Evolutionary conservation across 2,329 filamentous ascomycete genomes (phyloP), one percentile per base, ranked within the genome.

Genomic region (Arthrobotrys musiformis): DNA sequence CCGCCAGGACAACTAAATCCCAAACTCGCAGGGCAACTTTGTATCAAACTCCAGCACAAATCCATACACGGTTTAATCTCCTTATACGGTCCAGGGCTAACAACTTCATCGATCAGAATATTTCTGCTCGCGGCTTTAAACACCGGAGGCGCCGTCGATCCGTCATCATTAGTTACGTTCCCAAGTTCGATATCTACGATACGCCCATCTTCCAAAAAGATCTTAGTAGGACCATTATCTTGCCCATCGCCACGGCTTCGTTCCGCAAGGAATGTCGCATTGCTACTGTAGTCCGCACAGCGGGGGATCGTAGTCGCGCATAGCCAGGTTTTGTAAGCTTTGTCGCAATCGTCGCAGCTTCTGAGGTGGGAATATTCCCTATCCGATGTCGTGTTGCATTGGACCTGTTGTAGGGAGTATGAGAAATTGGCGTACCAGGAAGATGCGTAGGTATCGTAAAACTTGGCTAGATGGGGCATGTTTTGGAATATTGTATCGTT

Each of bases 281-380:
- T 81, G 58, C 86, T 88, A 61, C 87, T 88, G 81, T 92, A 95
- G 84, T 97, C 94, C 81, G 93, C 91, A 85, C 95, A 99, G 30
- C 94, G 92, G 0, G 95, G 95, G 78, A 99, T 95, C 15, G 90
- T 91, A 28, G 98, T 93, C 24, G 93, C 92, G 85, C 95, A 99
- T 19, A 99, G 90, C 95, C 95, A 99, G 81, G 90, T 87, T 83
- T 96, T 97, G 87, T 99, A 99, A 7, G 93, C 93, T 0, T 82
- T 81, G 15, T 86, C 88, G 84, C 95, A 99, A 83, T 96, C 88
- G 48, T 85, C 83, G 85, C 95, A 99, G 80, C 84, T 88, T 46
- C 90, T 89, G 1, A 89, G 91, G 13, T 98, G 89, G 0, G 93
- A 97, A 84, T 97, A 99, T 79, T 89, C 88, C 13, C 92, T 89